Evolutionary conservation across 805 yeast species (phyloP), one percentile per base, ranked within the genome.

Genomic region (Yueomyces sp.): DNA sequence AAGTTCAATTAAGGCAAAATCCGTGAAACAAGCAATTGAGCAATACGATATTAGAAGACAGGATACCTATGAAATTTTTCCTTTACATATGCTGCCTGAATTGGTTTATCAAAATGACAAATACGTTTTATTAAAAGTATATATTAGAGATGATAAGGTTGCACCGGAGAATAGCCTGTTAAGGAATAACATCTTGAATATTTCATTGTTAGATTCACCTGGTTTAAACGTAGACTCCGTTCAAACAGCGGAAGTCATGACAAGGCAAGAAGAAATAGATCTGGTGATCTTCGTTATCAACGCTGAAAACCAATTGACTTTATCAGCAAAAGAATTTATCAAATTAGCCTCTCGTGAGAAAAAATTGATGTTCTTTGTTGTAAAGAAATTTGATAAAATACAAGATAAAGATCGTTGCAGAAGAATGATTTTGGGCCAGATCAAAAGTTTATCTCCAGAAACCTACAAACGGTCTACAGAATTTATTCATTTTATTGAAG

Each of bases 211-310:
- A 43, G 99, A 92, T 65, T 96, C 97, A 0, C 99, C 99, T 0
- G 99, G 99, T 0, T 69, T 92, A 45, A 92, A 92, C 59, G 72
- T 87, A 72, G 96, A 90, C 55, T 84, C 92, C 4, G 82, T 81
- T 53, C 95, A 86, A 59, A 92, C 99, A 0, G 85, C 95, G 2
- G 95, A 90, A 56, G 87, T 92, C 0, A 88, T 90, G 59, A 82
- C 96, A 2, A 76, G 96, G 47, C 97, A 92, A 65, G 97, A 92
- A 56, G 98, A 92, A 56, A 92, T 92, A 48, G 99, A 92, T 60
- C 70, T 92, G 50, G 95, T 92, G 3, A 90, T 92, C 1, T 94
- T 92, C 67, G 97, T 94, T 2, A 95, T 92, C 2, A 85, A 82
- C 60, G 94, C 98, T 0, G 97, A 88, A 56, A 94, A 92, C 55